Conservation (phyloP, 371 early-diverging fungal species). For the Blakeslea trispora region DNA sequence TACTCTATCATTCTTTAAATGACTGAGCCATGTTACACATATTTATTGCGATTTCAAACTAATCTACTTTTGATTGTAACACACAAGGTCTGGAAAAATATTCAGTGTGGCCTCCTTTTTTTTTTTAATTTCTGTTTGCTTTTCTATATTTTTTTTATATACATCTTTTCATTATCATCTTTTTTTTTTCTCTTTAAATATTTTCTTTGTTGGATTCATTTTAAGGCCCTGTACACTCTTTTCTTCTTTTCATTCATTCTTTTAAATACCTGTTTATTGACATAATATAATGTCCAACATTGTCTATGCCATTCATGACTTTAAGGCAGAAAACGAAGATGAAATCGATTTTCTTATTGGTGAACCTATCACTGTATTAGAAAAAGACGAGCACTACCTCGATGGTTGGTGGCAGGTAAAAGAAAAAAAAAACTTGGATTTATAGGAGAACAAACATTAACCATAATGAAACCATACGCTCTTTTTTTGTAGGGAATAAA, state of each 20-base stretch:
- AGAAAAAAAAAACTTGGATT: neutral
- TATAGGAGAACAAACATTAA: conserved; percentile 1
- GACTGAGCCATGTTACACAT: neutral
- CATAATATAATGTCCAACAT: conserved; percentile 38
- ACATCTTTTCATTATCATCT: conserved; percentile 4
- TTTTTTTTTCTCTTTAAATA: neutral
- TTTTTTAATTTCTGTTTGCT: no score
- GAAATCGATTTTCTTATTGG: conserved; percentile 73
- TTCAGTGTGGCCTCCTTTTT: neutral
- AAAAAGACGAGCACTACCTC: conserved; percentile 75
- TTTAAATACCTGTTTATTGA: neutral
- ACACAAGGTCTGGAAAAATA: neutral
- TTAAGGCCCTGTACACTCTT: no score
- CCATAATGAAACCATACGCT: conserved; percentile 1
- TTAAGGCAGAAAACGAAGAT: conserved; percentile 74
- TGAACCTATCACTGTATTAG: conserved; percentile 74
- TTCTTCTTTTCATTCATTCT: neutral
- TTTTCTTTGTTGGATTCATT: no score
- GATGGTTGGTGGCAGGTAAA: conserved; percentile 91
- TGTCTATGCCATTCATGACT: conserved; percentile 68
- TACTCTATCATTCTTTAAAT: no score
- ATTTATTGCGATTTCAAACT: neutral
- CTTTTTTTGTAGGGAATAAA: conserved; percentile 47
- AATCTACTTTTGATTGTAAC: neutral
- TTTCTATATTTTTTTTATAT: neutral